Evolutionary conservation across 73 alveolate genomes (phyloP).

Genomic region (Effrenium voratum): DNA sequence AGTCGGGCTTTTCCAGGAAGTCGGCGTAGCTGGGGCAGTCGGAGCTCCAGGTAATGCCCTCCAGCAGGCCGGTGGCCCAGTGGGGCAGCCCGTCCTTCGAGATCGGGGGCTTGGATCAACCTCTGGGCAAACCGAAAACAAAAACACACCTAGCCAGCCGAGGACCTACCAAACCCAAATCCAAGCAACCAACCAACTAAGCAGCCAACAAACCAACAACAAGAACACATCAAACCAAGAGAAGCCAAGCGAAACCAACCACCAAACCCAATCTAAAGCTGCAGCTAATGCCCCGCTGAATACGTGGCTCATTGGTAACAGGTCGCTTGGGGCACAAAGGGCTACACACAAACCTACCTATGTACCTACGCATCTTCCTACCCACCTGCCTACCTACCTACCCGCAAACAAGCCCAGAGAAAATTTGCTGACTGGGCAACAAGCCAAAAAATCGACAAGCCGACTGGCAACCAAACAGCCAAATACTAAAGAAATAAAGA

Average conservation of each 20-base stretch:
- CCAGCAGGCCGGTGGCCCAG: conserved; percentile 78
- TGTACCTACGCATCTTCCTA: not conserved
- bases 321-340: too few relatives aligned
- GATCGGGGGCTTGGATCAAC: too few relatives aligned
- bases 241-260: not conserved
- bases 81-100: conserved; percentile 72
- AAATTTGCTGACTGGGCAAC: too few relatives aligned
- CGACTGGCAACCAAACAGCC: too few relatives aligned
- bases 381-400: not conserved
- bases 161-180: not conserved
- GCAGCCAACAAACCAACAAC: not conserved
- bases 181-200: not conserved
- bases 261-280: not conserved
- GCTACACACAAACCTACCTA: too few relatives aligned
- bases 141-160: too few relatives aligned
- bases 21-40: conserved; percentile 79
- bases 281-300: not conserved
- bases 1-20: conserved; percentile 71
- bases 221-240: not conserved
- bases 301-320: too few relatives aligned
- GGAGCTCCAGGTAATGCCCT: conserved; percentile 80
- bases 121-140: too few relatives aligned
- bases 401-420: not conserved
- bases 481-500: too few relatives aligned
- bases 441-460: too few relatives aligned